Conservation (phyloP, 768 basidiomycete species). For the Mycena maculata region DNA sequence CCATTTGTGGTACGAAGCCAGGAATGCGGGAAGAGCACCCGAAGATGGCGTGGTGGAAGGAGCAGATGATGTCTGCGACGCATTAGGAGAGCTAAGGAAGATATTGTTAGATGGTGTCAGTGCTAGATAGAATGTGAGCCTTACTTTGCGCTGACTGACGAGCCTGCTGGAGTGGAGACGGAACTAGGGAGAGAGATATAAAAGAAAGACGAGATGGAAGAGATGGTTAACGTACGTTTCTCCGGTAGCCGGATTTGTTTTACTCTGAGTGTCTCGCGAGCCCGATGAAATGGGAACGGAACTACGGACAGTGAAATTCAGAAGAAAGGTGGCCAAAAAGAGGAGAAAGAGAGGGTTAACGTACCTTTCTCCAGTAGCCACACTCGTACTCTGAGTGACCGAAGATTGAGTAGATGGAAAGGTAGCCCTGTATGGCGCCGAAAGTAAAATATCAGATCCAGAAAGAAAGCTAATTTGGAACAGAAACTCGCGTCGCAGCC, state of each 20-base stretch:
- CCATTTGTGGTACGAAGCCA: conserved; percentile 11
- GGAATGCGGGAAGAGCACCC: conserved; percentile 18
- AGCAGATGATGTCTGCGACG: conserved; percentile 19
- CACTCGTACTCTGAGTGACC: not conserved
- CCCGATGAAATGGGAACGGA: conserved; percentile 20
- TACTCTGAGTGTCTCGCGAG: conserved; percentile 19
- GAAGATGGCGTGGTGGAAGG: conserved; percentile 15
- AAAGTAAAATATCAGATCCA: conserved; percentile 19
- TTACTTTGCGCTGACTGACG: conserved; percentile 8
- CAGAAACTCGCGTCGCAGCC: conserved; percentile 18
- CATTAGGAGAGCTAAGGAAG: conserved; percentile 23
- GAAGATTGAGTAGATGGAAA: conserved; percentile 12
- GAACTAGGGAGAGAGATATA: conserved; percentile 11
- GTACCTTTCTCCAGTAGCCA: conserved; percentile 13
- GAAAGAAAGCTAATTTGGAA: conserved; percentile 12
- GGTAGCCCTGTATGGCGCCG: conserved; percentile 10
- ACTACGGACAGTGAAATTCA: conserved; percentile 13
- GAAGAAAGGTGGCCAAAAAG: conserved; percentile 10
- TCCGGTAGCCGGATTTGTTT: conserved; percentile 22
- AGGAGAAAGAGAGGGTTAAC: conserved; percentile 15
- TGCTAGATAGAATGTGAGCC: conserved; percentile 2
- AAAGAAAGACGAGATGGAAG: conserved; percentile 5
- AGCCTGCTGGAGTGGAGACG: conserved; percentile 18
- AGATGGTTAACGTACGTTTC: conserved; percentile 18
- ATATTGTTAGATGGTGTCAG: not conserved